Base-by-base conservation (phyloP, 306 rosid species). In the Nissolia schottii region DNA sequence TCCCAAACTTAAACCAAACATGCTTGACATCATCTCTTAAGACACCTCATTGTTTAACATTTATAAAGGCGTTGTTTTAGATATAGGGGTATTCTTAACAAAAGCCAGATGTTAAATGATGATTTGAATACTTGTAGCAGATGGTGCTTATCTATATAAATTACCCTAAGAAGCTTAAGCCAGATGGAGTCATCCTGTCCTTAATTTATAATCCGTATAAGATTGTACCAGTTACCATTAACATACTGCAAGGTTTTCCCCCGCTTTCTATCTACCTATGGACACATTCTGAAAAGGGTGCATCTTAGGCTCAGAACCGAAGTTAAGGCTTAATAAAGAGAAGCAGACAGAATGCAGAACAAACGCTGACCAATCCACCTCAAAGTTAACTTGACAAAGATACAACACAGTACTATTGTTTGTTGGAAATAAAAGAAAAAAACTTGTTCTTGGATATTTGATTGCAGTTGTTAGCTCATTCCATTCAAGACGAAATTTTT, bases 311-410 rank as follows among this genome's bases (percentile, higher is more conserved):
- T n/a, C 9, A 43, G 23, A 29, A 5, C 23, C 13, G 3, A 71
- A 45, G 60, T 56, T 71, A 43, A 20, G 54, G 58, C 31, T 24
- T 27, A 35, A 12, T 48, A 61, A 67, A 20, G 28, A 27, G 28
- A 27, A 51, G 54, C 12, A 22, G 37, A 71, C 38, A 64, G 22
- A 57, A 65, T n/a, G 56, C 32, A 67, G 59, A 16, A 38, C 48
- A 14, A 7, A 18, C 11, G 19, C 38, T 32, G 49, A 37, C 13
- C 43, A 37, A 34, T 58, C 34, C 40, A 63, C 37, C 51, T 24
- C 24, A 74, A 63, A n/a, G 19, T 64, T 15, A 71, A 38, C 65
- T 22, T 70, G 59, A 35, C 50, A 29, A 28, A 61, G 71, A 51
- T 19, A 40, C 31, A 70, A 54, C 41, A 63, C 24, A 14, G 54